Base-by-base conservation (phyloP, 257 asterid genomes). In the Leonotis leonurus region DNA sequence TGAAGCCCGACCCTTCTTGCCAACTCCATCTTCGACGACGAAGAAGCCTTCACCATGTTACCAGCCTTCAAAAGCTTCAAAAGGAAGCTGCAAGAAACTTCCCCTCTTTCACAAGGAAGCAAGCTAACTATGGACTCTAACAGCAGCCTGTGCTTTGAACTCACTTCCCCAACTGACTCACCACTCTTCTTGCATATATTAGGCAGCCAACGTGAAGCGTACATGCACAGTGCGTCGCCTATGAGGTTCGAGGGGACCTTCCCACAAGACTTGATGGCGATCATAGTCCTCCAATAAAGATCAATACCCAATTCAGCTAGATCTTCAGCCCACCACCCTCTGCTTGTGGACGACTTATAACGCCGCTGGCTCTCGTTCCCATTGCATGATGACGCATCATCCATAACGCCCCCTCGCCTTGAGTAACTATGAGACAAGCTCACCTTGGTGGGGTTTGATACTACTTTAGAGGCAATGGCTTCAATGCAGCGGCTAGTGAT, bases 271-370 rank as follows among this genome's bases (percentile, higher is more conserved):
- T 85, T 87, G 12, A 90, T 65, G 17, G 86, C 91, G 14, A 90
- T 79, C 95, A 88, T 82, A 1, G 88, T 73, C 75, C 98, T 79
- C 96, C 96, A 90, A n/a, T 90, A 90, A 17, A 88, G 82, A 67
- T 88, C 98, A 21, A 88, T 79, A 41, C 88, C 86, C 64, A 90
- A 37, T 41, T 90, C 95, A 0, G 98, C 94, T 33, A 90, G 43
- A 40, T 90, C 97, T 25, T 87, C 95, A 14, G 82, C 97, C 97
- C 97, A 88, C 97, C 95, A 87, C 1, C 87, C 88, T 50, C 76
- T 80, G 3, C 67, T 45, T 1, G 40, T 14, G n/a, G n/a, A n/a
- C 12, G 80, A 64, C 49, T 66, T 21, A 5, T 51, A 71, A 56
- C 71, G 75, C 66, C 83, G 69, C 5, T 40, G 78, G 69, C 75